Base-by-base conservation (phyloP, 345 rosid genomes). In the Citrus cavaleriei region DNA sequence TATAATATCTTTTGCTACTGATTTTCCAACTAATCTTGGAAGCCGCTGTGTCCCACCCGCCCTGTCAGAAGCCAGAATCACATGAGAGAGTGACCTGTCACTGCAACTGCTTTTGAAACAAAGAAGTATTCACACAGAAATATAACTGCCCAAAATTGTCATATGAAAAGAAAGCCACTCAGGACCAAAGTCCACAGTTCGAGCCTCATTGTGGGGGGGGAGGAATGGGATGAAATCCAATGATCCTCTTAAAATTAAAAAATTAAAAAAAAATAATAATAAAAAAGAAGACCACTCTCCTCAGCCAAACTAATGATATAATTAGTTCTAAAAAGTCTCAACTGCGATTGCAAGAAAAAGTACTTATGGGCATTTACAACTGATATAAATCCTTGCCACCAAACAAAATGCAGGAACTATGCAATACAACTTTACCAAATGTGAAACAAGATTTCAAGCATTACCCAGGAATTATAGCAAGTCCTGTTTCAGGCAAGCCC, bases 401-500 rank as follows among this genome's bases (percentile, higher is more conserved):
- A 73, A 46, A 49, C 22, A 60, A 70, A 78, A 42, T 25, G 9
- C 59, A 68, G n/a, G 28, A 67, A 67, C 24, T 5, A 51, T 60
- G 35, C 22, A 71, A 70, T n/a, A 22, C 0, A 72, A 65, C 27
- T 37, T 25, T 9, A 68, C 25, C 34, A 40, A 62, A 42, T 3
- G 32, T 22, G 66, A 67, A 54, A 70, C 32, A 71, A 46, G 49
- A 30, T n/a, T 59, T 59, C 35, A 55, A 2, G 68, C 76, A 65
- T 84, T 84, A 95, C 97, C 97, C 98, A 19, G 99, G 99, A 80
- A 92, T 92, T 82, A 93, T 90, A 78, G 97, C 99, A 22, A 95
- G 97, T 84, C 97, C 99, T 67, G 98, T 95, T 89, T 95, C 99
- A 34, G 97, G 98, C 89, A 95, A 88, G 71, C 95, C 91, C 83